These are phyloP conservation scores for Capsicum chinense DNA, from an alignment of 257 asterid species.

Conservation along the genomic window DNA sequence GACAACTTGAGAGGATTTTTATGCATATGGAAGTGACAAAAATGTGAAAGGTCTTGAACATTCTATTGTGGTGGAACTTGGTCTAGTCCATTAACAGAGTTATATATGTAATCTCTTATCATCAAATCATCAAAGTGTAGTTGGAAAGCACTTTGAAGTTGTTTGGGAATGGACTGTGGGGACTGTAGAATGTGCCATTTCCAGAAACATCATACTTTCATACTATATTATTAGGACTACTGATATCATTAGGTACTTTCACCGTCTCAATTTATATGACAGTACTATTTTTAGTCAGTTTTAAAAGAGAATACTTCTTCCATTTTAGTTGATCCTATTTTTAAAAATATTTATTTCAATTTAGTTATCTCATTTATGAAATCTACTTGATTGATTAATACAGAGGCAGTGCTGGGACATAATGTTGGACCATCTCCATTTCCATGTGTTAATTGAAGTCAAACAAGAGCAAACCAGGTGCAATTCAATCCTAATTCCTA, in stretches of 20 bases:
- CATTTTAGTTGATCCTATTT: too few species aligned
- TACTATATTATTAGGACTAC: neutral
- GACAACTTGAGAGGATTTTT: neutral
- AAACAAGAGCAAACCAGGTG: too few species aligned
- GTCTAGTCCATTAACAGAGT: neutral
- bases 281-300: neutral
- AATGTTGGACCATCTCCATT: too few species aligned
- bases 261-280: neutral
- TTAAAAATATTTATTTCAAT: too few species aligned
- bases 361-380: too few species aligned
- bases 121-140: neutral
- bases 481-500: too few species aligned
- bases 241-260: neutral
- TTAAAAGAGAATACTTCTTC: too few species aligned
- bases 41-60: constrained; percentile 17
- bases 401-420: too few species aligned
- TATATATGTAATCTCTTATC: neutral
- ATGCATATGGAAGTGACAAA: neutral
- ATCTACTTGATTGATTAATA: too few species aligned
- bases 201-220: neutral
- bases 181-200: neutral
- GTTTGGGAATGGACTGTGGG: neutral
- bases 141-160: constrained; percentile 6
- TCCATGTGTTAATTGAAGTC: too few species aligned
- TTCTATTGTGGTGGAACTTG: constrained; percentile 11